Evolutionary conservation across 1,284 basidiomycete genomes (phyloP).

Genomic region (Ceratobasidium sp.): DNA sequence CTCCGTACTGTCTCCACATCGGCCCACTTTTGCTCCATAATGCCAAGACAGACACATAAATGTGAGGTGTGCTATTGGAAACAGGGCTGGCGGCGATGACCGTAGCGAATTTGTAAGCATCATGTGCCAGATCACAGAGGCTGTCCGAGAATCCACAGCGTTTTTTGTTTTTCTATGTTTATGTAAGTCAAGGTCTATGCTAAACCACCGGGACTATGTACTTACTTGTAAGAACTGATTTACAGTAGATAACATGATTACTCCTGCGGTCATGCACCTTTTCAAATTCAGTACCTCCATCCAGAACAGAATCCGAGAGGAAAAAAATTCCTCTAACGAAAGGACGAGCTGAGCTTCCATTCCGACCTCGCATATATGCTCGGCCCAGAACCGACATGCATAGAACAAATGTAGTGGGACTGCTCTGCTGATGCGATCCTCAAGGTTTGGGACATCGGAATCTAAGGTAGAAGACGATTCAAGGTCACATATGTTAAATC

Average conservation of each 20-base stretch:
- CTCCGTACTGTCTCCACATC: background rate
- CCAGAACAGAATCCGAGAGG: slow-evolving; percentile 31
- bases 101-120: background rate
- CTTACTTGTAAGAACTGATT: background rate
- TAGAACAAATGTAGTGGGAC: slow-evolving; percentile 22
- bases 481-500: slow-evolving; percentile 23
- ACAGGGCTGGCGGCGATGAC: background rate
- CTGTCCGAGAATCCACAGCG: background rate
- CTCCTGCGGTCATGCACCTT: background rate
- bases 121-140: background rate
- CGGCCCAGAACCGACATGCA: slow-evolving; percentile 21
- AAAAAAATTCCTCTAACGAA: slow-evolving; percentile 11
- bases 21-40: background rate
- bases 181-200: too few relatives aligned
- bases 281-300: slow-evolving; percentile 42
- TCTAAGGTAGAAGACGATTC: slow-evolving; percentile 9
- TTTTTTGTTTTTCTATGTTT: background rate
- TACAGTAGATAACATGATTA: background rate
- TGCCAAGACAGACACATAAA: background rate
- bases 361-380: slow-evolving; percentile 11
- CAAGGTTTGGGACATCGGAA: slow-evolving; percentile 28
- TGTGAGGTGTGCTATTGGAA: background rate
- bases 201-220: too few relatives aligned
- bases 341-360: background rate
- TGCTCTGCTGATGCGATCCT: background rate